phyloP scores from a whole-genome alignment of 345 rosid genomes.

The Citrus trifoliata region DNA sequence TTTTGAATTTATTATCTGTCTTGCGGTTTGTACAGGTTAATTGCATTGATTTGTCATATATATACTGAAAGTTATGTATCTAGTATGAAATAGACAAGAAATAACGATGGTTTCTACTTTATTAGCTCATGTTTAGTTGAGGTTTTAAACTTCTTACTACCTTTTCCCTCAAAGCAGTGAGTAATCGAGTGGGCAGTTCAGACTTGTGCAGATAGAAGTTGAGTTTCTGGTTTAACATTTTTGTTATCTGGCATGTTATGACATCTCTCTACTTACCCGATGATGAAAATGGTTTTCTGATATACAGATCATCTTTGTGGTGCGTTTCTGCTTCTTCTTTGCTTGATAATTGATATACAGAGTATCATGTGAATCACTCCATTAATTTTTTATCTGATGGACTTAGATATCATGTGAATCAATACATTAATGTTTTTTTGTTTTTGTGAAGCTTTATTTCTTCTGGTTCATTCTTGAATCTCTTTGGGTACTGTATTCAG shows the following conservation, averaged over 20 bases:
- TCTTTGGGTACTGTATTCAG: conserved; percentile 41
- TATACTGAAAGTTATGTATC: no score
- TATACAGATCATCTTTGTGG: conserved; percentile 3
- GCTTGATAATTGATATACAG: conserved; percentile 7
- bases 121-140: conserved; percentile 14
- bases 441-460: neutral
- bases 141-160: conserved; percentile 20
- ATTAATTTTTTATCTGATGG: neutral
- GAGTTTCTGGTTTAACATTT: conserved; percentile 22
- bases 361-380: neutral
- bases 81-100: neutral
- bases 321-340: conserved; percentile 12
- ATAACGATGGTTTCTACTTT: conserved; percentile 8
- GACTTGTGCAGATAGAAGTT: conserved; percentile 43
- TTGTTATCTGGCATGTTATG: conserved; percentile 10
- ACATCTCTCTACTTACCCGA: neutral
- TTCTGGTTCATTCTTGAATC: conserved; percentile 27
- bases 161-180: conserved; percentile 15
- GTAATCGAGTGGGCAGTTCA: conserved; percentile 28
- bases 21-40: neutral
- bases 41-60: neutral
- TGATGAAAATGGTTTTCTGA: neutral
- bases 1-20: neutral
- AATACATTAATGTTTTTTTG: neutral
- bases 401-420: neutral